A percentile compares a stretch with the other conserved stretches of the same genome.
phyloP scores from a whole-genome alignment of 345 rosid genomes.

The Moricandia arvensis region DNA sequence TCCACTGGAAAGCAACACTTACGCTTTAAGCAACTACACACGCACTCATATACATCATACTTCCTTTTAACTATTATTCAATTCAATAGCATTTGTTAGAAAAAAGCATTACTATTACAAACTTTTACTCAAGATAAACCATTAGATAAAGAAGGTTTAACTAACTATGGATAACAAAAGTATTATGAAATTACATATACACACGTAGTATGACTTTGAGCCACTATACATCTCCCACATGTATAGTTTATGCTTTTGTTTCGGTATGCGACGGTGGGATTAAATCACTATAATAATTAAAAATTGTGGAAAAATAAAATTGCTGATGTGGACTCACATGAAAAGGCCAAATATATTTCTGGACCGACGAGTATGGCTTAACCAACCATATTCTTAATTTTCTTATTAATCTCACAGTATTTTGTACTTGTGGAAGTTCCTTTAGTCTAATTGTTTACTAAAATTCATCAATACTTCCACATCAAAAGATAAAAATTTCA shows the following conservation, averaged over 20 bases:
- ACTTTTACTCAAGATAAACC: too few relatives aligned
- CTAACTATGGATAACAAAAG: background rate
- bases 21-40: slow-evolving; percentile 31
- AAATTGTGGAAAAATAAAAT: background rate
- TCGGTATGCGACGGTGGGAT: slow-evolving; percentile 3
- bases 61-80: background rate
- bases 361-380: slow-evolving; percentile 29
- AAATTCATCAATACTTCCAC: too few relatives aligned
- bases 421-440: too few relatives aligned
- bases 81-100: background rate
- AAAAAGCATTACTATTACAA: background rate
- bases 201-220: background rate
- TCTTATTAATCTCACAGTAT: background rate
- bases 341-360: background rate
- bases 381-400: slow-evolving; percentile 18
- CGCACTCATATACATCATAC: slow-evolving; percentile 7
- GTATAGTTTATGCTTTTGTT: background rate
- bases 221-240: background rate
- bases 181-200: background rate
- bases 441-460: too few relatives aligned
- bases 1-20: background rate
- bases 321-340: slow-evolving; percentile 14
- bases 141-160: background rate
- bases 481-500: too few relatives aligned
- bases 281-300: background rate